A percentile compares a stretch with the other conserved stretches of the same genome.
Conservation (phyloP, 371 early-diverging fungal genomes). For the Nosema bombycis region DNA sequence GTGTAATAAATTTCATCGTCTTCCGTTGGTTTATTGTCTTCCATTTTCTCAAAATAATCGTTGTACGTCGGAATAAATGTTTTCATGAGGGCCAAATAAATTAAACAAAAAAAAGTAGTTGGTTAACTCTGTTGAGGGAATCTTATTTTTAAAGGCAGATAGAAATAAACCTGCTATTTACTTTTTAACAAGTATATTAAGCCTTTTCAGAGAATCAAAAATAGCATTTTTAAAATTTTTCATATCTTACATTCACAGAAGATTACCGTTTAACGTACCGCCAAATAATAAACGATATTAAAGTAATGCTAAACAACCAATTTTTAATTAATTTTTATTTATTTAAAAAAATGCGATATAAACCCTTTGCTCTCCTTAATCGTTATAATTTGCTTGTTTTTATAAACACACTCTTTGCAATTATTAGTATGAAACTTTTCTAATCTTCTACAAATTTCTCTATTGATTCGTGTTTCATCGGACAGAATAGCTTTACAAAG, state of each 20-base stretch:
- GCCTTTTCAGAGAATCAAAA: too few relatives aligned
- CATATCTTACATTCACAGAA: too few relatives aligned
- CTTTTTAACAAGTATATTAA: too few relatives aligned
- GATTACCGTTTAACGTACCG: too few relatives aligned
- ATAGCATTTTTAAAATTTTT: too few relatives aligned
- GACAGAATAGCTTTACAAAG: constrained; percentile 38
- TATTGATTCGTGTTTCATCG: constrained; percentile 15
- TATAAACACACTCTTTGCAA: constrained; percentile 25
- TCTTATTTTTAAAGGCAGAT: too few relatives aligned
- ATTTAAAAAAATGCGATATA: constrained; percentile 14
- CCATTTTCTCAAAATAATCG: constrained; percentile 8
- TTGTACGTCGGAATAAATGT: neutral
- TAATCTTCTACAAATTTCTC: constrained; percentile 15
- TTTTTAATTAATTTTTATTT: too few relatives aligned
- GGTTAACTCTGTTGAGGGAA: too few relatives aligned
- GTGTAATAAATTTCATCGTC: constrained; percentile 62
- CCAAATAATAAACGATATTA: too few relatives aligned
- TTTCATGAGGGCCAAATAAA: neutral
- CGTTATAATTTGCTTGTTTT: constrained; percentile 13
- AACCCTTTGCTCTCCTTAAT: constrained; percentile 7
- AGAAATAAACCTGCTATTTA: too few relatives aligned
- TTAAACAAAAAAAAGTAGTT: too few relatives aligned
- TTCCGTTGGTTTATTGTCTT: constrained; percentile 4
- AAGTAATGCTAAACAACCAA: too few relatives aligned
- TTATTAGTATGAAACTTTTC: constrained; percentile 36